These are phyloP conservation scores for Hygrocybe coccinea DNA, from an alignment of 768 basidiomycete species.

Conservation along the genomic window DNA sequence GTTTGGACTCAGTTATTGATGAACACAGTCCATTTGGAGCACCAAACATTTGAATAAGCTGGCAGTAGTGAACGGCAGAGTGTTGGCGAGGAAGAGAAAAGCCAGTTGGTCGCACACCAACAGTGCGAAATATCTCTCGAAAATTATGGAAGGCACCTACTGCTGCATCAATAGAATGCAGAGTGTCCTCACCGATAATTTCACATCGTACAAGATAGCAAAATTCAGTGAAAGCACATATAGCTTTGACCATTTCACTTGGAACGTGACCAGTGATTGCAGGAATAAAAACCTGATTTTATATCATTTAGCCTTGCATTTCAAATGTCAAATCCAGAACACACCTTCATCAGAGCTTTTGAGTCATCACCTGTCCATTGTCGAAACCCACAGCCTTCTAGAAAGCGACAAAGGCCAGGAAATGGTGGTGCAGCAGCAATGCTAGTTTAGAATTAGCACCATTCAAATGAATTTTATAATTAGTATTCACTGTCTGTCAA, in stretches of 20 bases:
- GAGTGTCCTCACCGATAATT: slow-evolving; percentile 4
- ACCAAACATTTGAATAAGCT: slow-evolving; percentile 20
- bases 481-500: slow-evolving; percentile 16
- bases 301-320: background rate
- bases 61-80: slow-evolving; percentile 17
- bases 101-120: slow-evolving; percentile 9
- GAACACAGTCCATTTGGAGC: slow-evolving; percentile 30
- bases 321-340: too few species aligned
- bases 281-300: slow-evolving; percentile 19
- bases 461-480: background rate
- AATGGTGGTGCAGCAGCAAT: slow-evolving; percentile 6
- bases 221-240: slow-evolving; percentile 20
- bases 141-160: too few species aligned
- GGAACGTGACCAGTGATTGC: slow-evolving; percentile 18
- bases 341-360: slow-evolving; percentile 12
- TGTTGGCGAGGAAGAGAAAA: slow-evolving; percentile 24
- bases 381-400: slow-evolving; percentile 7
- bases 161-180: too few species aligned
- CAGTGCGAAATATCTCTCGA: slow-evolving; percentile 12
- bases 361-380: slow-evolving; percentile 13
- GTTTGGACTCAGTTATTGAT: slow-evolving; percentile 32
- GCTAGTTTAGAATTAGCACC: background rate
- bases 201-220: slow-evolving; percentile 21
- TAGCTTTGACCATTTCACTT: slow-evolving; percentile 8
- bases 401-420: slow-evolving; percentile 7